Conservation (phyloP, 768 basidiomycete genomes). For the Boletus rubescentipes region DNA sequence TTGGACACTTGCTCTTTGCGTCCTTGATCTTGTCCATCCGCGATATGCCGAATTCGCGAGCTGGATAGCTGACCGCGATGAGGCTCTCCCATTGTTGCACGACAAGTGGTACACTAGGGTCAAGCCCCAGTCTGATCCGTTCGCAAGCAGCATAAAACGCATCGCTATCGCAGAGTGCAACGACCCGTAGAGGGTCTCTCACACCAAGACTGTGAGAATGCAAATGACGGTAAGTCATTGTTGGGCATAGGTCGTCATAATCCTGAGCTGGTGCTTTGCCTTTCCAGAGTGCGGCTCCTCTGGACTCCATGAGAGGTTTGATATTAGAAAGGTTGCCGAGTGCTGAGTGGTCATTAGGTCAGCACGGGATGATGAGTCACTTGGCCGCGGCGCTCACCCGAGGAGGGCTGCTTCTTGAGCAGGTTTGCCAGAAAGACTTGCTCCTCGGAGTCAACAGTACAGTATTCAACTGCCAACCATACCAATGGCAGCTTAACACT, state of each 20-base stretch:
- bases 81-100: slow-evolving; percentile 86
- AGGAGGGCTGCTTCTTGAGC: too few species aligned
- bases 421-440: too few species aligned
- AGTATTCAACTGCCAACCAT: too few species aligned
- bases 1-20: slow-evolving; percentile 82
- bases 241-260: slow-evolving; percentile 61
- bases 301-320: not conserved
- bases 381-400: too few species aligned
- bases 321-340: too few species aligned
- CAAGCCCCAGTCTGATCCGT: slow-evolving; percentile 71
- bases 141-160: slow-evolving; percentile 87
- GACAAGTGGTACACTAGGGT: slow-evolving; percentile 65
- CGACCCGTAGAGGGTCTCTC: slow-evolving; percentile 74
- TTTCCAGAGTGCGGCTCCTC: slow-evolving; percentile 40
- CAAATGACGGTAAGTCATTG: slow-evolving; percentile 79
- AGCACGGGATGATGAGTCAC: too few species aligned
- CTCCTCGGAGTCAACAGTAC: too few species aligned
- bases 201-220: slow-evolving; percentile 66
- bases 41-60: slow-evolving; percentile 91
- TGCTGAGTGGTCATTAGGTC: too few species aligned
- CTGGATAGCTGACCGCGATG: slow-evolving; percentile 96
- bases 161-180: slow-evolving; percentile 90
- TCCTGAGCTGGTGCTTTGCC: slow-evolving; percentile 52
- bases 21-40: slow-evolving; percentile 82
- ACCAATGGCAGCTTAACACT: too few species aligned